Base-by-base conservation (phyloP, 805 yeast genomes). In the Saccharomycopsis amapae region DNA sequence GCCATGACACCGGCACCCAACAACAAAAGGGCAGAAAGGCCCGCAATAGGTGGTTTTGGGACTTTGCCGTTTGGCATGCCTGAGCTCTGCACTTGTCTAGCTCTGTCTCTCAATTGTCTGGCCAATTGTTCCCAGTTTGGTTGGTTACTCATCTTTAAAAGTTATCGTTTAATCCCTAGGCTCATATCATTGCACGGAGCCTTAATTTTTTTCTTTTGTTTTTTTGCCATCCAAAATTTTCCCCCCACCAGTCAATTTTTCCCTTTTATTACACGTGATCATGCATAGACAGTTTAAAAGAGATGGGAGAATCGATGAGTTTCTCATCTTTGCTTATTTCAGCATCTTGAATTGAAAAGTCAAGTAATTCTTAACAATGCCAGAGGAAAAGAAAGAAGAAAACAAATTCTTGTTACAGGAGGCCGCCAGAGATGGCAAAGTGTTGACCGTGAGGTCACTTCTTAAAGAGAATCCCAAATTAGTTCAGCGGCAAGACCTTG, bases 391-490 rank as follows among this genome's bases (percentile, higher is more conserved):
- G n/a, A 15, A 33, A 33, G 28, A 23, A 30, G 41, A 45, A 18
- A 38, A 38, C 34, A 17, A 38, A 22, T 56, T 45, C 36, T 56
- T 62, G 25, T 50, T 82, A 4, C 85, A 79, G 52, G 76, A 78
- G 38, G 89, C 90, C 2, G 82, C 84, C 4, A 70, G 78, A 54
- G 79, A 79, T 17, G 79, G 79, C 35, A 72, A 84, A 38, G 56
- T 67, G 2, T 61, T 70, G 17, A 65, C 71, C 4, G 85, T 78
- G 10, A 69, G 70, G 49, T 69, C 71, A 2, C 55, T 81, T 1
- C 57, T 85, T 4, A 62, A 64, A 9, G 66, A 71, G 19, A 61
- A 73, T 39, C 81, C 86, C 5, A 65, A 69, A 26, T 57, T 67
- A 12, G 73, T 75, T 0, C 54, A 71, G 2, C 42, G 56, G 13